These are phyloP conservation scores for Penicillium verhagenii DNA, from an alignment of 495 filamentous ascomycete species.

Conservation along the genomic window DNA sequence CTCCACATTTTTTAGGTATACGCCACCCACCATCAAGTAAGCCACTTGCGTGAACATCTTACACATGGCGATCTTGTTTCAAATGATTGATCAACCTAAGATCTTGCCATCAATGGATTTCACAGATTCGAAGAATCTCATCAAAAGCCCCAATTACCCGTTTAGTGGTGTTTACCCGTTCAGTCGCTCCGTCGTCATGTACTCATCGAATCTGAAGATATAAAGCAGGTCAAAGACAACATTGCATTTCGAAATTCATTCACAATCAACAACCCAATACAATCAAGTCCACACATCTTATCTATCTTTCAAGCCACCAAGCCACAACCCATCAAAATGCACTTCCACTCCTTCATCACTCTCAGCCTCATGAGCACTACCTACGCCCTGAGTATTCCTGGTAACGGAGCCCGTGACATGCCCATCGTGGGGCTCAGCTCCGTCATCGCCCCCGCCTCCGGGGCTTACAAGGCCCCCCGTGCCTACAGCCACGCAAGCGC, in stretches of 20 bases:
- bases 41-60: background rate
- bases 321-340: background rate
- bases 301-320: background rate
- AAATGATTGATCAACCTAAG: background rate
- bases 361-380: conserved; percentile 3
- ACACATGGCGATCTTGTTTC: background rate
- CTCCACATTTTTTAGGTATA: background rate
- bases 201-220: background rate
- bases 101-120: background rate
- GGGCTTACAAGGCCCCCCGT: background rate
- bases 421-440: background rate
- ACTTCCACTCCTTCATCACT: background rate
- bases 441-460: background rate
- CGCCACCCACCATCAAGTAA: background rate
- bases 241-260: background rate
- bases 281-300: background rate
- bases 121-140: background rate
- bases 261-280: background rate
- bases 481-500: background rate
- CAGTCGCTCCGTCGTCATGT: background rate
- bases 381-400: background rate
- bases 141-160: background rate
- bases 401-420: background rate
- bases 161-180: background rate
- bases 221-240: background rate